phyloP scores from a whole-genome alignment of 1,139 yeast species.

The Pichia sp. region DNA sequence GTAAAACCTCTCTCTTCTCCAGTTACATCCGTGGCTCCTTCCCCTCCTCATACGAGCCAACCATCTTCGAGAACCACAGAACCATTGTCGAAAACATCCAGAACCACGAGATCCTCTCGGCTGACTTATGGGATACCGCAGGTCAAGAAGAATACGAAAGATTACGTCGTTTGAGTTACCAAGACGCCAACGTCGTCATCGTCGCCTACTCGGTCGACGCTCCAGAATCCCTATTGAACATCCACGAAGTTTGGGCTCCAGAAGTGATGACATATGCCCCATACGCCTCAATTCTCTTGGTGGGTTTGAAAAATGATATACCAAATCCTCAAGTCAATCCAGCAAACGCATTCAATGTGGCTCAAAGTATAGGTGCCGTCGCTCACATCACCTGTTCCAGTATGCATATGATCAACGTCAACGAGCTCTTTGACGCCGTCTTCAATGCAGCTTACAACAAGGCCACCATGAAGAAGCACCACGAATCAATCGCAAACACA shows the following conservation, averaged over 20 bases:
- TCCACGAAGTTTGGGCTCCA: conserved; percentile 82
- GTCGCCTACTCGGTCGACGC: conserved; percentile 75
- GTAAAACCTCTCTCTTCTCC: conserved; percentile 83
- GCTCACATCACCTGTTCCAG: conserved; percentile 85
- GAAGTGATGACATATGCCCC: conserved; percentile 86
- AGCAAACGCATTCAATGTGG: conserved; percentile 40
- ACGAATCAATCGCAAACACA: background rate
- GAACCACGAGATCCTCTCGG: conserved; percentile 50
- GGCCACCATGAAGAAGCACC: conserved; percentile 9
- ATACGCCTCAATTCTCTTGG: conserved; percentile 69
- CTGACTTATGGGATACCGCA: conserved; percentile 85
- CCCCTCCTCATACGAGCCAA: conserved; percentile 82
- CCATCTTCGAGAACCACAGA: conserved; percentile 83
- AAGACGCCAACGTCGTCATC: conserved; percentile 73
- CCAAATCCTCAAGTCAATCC: conserved; percentile 33
- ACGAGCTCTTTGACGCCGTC: conserved; percentile 57
- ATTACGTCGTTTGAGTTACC: conserved; percentile 78
- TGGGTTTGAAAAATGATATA: conserved; percentile 79
- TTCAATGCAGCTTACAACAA: conserved; percentile 28
- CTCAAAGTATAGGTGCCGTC: conserved; percentile 66
- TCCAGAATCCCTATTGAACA: conserved; percentile 64
- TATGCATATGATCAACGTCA: conserved; percentile 62
- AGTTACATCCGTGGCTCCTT: conserved; percentile 72
- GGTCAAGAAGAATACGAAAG: conserved; percentile 93
- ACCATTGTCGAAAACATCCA: conserved; percentile 47